These are phyloP conservation scores for Nemophila menziesii DNA, from an alignment of 257 asterid species.

Conservation along the genomic window DNA sequence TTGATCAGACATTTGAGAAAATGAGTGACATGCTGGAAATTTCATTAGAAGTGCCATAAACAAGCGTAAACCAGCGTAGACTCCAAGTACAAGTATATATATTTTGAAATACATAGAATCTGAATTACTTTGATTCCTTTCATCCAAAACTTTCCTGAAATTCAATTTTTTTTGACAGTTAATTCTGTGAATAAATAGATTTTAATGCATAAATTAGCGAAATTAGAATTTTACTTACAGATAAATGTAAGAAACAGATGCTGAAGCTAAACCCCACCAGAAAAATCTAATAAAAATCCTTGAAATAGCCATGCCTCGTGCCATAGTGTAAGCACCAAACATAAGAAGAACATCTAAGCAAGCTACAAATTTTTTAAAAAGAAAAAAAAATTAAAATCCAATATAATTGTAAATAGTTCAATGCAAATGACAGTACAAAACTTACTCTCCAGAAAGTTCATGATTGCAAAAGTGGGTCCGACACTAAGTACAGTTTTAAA, in stretches of 20 bases:
- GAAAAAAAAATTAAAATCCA: constrained; percentile 10
- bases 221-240: constrained; percentile 42
- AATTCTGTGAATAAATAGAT: constrained; percentile 12
- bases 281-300: constrained; percentile 87
- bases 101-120: constrained; percentile 77
- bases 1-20: constrained; percentile 82
- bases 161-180: neutral
- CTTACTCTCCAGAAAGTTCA: constrained; percentile 93
- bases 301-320: constrained; percentile 95
- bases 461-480: constrained; percentile 79
- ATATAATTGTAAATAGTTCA: constrained; percentile 10
- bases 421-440: constrained; percentile 6
- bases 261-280: constrained; percentile 75
- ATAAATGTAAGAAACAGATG: constrained; percentile 55
- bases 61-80: constrained; percentile 73
- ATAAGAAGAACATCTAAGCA: constrained; percentile 69
- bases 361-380: constrained; percentile 35
- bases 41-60: constrained; percentile 65
- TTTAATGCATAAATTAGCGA: neutral
- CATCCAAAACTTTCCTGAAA: constrained; percentile 70
- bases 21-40: constrained; percentile 69
- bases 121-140: constrained; percentile 43
- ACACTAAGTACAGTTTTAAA: constrained; percentile 67
- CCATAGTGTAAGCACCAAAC: constrained; percentile 93
- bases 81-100: constrained; percentile 81